Base-by-base conservation (phyloP, 73 alveolate genomes). In the Paramecium tetraurelia region DNA sequence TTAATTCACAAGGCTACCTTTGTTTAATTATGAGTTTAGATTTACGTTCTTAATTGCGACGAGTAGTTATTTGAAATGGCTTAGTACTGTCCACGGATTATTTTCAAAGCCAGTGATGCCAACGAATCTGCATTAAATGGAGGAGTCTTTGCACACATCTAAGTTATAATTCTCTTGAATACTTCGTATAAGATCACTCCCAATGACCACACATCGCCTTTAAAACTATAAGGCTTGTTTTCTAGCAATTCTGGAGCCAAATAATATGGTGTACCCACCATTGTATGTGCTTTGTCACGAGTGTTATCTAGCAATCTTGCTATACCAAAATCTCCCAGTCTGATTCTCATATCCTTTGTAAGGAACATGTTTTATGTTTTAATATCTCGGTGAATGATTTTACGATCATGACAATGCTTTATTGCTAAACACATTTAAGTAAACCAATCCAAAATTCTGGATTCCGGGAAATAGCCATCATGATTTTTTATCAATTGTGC, bases 291-390 rank as follows among this genome's bases (percentile, higher is more conserved):
- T 69, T 96, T 95, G 53, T 96, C 99, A 7, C 92, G 88, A 21
- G 99, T 96, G 53, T 95, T 96, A 59, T 95, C 95, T 29, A 98
- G 93, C 24, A 97, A 98, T 96, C 95, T 98, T 18, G 99, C 98
- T 14, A 98, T 97, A 24, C 99, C 99, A 92, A 98, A 98, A 95
- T 98, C 99, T 14, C 99, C 99, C n/a, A 98, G 93, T 90, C 97
- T 97, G 1, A 98, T 99, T 50, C 96, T 95, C 88, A 95, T 95
- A 88, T 97, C 96, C 92, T 98, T 98, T 77, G 99, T 98, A 59
- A 98, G 93, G 95, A 98, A 98, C 50, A 98, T 96, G 92, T 98
- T 98, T 85, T 95, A 94, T 29, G 99, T 93, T 80, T 98, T 98
- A 35, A 98, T 87, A 90, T 98, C 99, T 70, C 99, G 69, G 93